phyloP scores from a whole-genome alignment of 2,329 filamentous ascomycete species.

The Trichophaea hybrida region DNA sequence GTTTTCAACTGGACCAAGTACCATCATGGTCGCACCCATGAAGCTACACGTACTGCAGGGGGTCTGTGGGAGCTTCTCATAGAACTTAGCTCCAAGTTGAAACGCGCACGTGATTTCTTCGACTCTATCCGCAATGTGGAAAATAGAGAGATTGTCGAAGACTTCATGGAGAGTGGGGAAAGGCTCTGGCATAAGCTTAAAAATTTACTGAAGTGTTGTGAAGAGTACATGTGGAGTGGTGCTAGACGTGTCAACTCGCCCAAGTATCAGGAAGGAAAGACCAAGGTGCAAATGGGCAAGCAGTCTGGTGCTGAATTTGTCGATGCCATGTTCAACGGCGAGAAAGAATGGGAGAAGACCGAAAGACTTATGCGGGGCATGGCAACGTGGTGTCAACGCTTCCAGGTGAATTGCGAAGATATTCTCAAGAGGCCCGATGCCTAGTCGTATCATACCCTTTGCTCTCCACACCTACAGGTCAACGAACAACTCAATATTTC shows the following conservation, averaged over 20 bases:
- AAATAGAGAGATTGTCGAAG: conserved; percentile 66
- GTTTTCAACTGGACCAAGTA: conserved; percentile 99
- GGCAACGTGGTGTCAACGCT: conserved; percentile 79
- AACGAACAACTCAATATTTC: not conserved
- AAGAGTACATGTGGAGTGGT: conserved; percentile 87
- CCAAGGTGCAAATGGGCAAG: conserved; percentile 63
- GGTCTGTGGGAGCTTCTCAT: conserved; percentile 93
- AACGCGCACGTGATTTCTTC: conserved; percentile 62
- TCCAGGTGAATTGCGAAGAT: conserved; percentile 89
- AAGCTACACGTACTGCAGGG: conserved; percentile 80
- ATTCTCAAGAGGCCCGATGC: conserved; percentile 53
- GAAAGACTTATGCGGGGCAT: conserved; percentile 86
- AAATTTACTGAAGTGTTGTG: conserved; percentile 75
- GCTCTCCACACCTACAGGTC: not conserved
- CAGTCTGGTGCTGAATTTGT: conserved; percentile 92
- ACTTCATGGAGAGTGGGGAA: conserved; percentile 81
- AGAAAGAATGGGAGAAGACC: conserved; percentile 76
- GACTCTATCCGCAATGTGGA: conserved; percentile 55
- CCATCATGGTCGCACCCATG: conserved; percentile 58
- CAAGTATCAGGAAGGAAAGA: conserved; percentile 42
- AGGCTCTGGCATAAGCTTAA: conserved; percentile 74
- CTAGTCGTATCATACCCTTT: conserved; percentile 30
- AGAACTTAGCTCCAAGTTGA: conserved; percentile 84
- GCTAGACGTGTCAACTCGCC: conserved; percentile 42
- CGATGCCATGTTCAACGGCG: conserved; percentile 83